Evolutionary conservation across 345 rosid species (phyloP).

Genomic region (Hevea brasiliensis): DNA sequence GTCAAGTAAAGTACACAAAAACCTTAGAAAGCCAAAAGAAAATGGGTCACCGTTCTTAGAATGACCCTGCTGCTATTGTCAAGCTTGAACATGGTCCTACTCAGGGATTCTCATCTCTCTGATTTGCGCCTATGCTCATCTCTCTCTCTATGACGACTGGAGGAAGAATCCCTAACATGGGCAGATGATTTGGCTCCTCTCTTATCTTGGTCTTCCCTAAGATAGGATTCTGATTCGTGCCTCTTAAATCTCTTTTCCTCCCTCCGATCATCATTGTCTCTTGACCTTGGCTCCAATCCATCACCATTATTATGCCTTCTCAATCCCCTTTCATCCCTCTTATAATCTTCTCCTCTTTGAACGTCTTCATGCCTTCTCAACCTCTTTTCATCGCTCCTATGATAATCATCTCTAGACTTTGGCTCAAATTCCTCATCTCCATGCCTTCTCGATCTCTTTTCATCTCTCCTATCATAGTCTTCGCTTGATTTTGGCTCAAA

Average conservation of each 20-base stretch:
- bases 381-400: constrained; percentile 36
- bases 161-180: constrained; percentile 31
- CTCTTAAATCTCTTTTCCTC: constrained; percentile 40
- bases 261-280: constrained; percentile 19
- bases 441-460: constrained; percentile 8
- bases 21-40: neutral
- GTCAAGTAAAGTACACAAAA: too few species aligned
- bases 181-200: constrained; percentile 20
- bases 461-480: constrained; percentile 14
- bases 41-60: neutral
- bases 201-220: constrained; percentile 33
- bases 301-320: constrained; percentile 16
- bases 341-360: constrained; percentile 37
- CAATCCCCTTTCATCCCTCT: constrained; percentile 35
- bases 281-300: constrained; percentile 25
- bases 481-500: constrained; percentile 20
- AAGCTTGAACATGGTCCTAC: neutral
- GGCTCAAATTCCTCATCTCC: constrained; percentile 13
- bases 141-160: constrained; percentile 30
- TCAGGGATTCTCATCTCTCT: constrained; percentile 16
- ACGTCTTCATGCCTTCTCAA: constrained; percentile 31
- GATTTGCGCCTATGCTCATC: constrained; percentile 26
- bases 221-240: constrained; percentile 35
- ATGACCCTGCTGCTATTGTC: neutral
- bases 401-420: constrained; percentile 31